phyloP scores from a whole-genome alignment of 192 early-diverging fungal species.

The Lunasporangiospora selenospora region DNA sequence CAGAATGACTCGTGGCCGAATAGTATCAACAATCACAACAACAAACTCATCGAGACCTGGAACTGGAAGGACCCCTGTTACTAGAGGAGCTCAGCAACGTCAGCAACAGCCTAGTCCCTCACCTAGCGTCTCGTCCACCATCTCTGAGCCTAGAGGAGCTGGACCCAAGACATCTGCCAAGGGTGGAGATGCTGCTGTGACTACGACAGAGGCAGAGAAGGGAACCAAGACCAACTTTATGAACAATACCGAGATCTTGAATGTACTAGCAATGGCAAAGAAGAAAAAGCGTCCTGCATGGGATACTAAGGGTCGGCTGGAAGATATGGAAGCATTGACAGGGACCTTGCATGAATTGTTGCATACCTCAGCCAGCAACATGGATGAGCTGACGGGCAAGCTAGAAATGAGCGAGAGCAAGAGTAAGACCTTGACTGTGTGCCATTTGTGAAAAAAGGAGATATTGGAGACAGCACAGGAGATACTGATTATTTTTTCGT shows the following conservation, averaged over 20 bases:
- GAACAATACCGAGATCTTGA: constrained; percentile 10
- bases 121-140: constrained; percentile 11
- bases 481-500: background rate
- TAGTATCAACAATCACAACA: too few relatives aligned
- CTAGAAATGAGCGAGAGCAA: constrained; percentile 57
- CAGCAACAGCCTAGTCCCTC: constrained; percentile 10
- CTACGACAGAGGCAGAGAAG: too few relatives aligned
- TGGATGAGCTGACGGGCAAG: constrained; percentile 57
- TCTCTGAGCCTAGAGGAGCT: background rate
- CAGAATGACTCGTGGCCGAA: too few relatives aligned
- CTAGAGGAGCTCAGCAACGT: too few relatives aligned
- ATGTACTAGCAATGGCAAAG: constrained; percentile 18
- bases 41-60: too few relatives aligned
- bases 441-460: constrained; percentile 23
- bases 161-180: background rate
- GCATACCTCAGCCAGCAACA: constrained; percentile 53
- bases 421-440: too few relatives aligned
- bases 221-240: too few relatives aligned
- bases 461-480: too few relatives aligned
- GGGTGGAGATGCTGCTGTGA: background rate
- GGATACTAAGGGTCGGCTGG: constrained; percentile 81
- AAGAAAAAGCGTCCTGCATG: constrained; percentile 75
- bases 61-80: too few relatives aligned
- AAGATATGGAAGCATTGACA: constrained; percentile 73
- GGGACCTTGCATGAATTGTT: constrained; percentile 56